phyloP scores from a whole-genome alignment of 805 yeast genomes.

The Candida dendrica region DNA sequence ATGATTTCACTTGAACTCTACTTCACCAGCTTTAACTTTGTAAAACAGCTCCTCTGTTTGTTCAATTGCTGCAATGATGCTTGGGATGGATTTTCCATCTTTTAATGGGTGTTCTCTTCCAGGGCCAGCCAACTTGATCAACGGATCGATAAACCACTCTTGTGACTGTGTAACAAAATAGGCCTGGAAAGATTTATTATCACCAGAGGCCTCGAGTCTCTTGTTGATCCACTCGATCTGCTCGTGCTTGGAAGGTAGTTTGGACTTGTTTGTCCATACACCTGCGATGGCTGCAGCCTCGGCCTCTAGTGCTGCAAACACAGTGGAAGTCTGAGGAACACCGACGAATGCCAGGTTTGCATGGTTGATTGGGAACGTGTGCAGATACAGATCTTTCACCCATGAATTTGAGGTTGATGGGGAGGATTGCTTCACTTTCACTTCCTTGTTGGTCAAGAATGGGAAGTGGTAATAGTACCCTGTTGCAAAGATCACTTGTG shows the following conservation, averaged over 20 bases:
- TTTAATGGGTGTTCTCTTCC: conserved; percentile 20
- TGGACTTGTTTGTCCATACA: conserved; percentile 36
- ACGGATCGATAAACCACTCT: conserved; percentile 18
- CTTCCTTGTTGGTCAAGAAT: conserved; percentile 19
- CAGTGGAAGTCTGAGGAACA: conserved; percentile 28
- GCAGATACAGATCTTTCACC: conserved; percentile 33
- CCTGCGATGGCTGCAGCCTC: conserved; percentile 47
- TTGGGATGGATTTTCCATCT: conserved; percentile 3
- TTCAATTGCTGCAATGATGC: conserved; percentile 8
- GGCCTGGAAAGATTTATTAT: conserved; percentile 23
- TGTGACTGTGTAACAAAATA: conserved; percentile 3
- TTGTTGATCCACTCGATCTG: conserved; percentile 28
- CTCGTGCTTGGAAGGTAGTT: conserved; percentile 31
- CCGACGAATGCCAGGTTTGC: conserved; percentile 39
- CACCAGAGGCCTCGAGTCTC: conserved; percentile 17
- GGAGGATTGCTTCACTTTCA: conserved; percentile 6
- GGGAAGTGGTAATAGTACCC: conserved; percentile 37
- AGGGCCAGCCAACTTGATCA: conserved; percentile 18
- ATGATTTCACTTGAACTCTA: background rate
- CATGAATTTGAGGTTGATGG: conserved; percentile 23
- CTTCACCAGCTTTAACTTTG: conserved; percentile 15
- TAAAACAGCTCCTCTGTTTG: conserved; percentile 16
- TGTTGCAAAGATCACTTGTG: conserved; percentile 30
- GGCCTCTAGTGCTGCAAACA: conserved; percentile 43
- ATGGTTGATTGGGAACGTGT: conserved; percentile 35